A percentile compares a stretch with the other conserved stretches of the same genome.
Evolutionary conservation across 2,329 filamentous ascomycete species (phyloP).

Genomic region (Stachybotrys chartarum): DNA sequence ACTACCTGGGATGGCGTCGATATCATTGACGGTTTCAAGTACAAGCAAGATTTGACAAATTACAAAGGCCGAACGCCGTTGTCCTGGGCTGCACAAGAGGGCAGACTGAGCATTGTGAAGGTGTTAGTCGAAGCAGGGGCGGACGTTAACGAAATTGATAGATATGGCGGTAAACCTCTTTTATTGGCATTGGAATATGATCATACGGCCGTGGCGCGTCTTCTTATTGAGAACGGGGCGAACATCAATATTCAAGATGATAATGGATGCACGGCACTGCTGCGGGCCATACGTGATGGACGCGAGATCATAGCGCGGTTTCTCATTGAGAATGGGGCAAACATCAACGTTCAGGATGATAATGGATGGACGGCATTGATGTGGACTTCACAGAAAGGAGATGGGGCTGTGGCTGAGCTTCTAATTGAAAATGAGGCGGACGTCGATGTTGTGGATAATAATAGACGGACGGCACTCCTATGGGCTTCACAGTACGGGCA

Average conservation of each 20-base stretch:
- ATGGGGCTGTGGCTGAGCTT: slow-evolving; percentile 11
- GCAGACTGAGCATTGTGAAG: not conserved
- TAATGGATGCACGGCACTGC: slow-evolving; percentile 8
- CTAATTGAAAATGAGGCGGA: slow-evolving; percentile 9
- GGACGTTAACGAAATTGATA: slow-evolving; percentile 4
- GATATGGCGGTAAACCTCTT: not conserved
- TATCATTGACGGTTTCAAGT: slow-evolving; percentile 1
- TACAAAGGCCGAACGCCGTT: slow-evolving; percentile 9
- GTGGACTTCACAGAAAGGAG: slow-evolving; percentile 3
- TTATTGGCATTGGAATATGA: slow-evolving; percentile 7
- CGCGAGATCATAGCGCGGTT: slow-evolving; percentile 9
- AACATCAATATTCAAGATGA: slow-evolving; percentile 1
- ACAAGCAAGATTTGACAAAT: not conserved
- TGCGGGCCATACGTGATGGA: slow-evolving; percentile 10
- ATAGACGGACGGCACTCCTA: not conserved
- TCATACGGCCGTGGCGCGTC: slow-evolving; percentile 11
- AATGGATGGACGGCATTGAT: not conserved
- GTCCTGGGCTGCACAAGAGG: slow-evolving; percentile 13
- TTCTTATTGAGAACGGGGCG: slow-evolving; percentile 11
- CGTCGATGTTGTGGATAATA: not conserved
- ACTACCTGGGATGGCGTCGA: slow-evolving; percentile 1
- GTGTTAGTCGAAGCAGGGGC: not conserved
- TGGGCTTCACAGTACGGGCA: not conserved
- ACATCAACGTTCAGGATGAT: not conserved
- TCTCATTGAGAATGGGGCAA: slow-evolving; percentile 4